Evolutionary conservation across 345 rosid genomes (phyloP).

Genomic region (Citrus hindsii): DNA sequence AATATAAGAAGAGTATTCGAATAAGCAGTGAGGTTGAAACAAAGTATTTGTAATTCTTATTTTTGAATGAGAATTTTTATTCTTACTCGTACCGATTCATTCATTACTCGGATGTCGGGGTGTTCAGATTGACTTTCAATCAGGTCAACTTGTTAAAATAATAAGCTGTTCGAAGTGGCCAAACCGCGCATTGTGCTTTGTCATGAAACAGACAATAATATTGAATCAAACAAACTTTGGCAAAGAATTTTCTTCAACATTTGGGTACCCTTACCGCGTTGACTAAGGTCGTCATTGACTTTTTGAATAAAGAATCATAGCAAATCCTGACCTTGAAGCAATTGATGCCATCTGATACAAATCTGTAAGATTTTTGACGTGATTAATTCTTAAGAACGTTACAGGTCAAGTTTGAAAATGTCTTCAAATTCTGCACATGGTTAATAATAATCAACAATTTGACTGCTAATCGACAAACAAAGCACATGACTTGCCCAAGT

Average conservation of each 20-base stretch:
- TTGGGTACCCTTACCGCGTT: neutral
- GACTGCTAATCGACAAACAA: neutral
- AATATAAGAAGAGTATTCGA: no score
- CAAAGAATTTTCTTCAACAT: neutral
- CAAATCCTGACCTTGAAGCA: no score
- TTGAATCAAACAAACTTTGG: neutral
- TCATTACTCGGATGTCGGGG: neutral
- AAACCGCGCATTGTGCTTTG: no score
- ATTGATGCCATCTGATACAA: no score
- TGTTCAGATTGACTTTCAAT: neutral
- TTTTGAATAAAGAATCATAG: no score
- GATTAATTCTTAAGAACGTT: neutral
- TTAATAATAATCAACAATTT: neutral
- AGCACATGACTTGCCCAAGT: neutral
- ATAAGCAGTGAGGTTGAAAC: no score
- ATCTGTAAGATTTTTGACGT: no score
- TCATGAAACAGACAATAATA: neutral
- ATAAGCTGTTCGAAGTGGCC: no score
- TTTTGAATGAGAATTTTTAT: no score
- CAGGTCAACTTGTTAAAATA: neutral
- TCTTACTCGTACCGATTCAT: neutral
- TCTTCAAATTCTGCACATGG: neutral
- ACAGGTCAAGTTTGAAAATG: neutral
- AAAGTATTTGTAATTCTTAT: no score
- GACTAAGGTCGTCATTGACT: neutral